Evolutionary conservation across 495 filamentous ascomycete species (phyloP).

Genomic region (Aspergillus nanangensis): DNA sequence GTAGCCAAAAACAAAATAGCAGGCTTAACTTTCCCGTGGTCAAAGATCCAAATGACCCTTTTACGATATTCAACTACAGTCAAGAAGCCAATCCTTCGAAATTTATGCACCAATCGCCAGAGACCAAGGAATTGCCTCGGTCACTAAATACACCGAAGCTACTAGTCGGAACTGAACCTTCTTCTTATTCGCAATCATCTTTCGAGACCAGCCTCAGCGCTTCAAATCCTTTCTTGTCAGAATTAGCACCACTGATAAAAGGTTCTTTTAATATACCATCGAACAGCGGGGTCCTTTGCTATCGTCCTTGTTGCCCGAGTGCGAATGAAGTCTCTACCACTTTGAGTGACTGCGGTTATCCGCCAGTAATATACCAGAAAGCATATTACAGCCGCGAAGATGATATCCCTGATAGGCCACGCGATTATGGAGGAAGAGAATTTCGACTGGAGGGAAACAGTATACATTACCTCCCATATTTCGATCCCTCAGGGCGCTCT

Average conservation of each 20-base stretch:
- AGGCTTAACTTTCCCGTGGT: slow-evolving; percentile 67
- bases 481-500: slow-evolving; percentile 61
- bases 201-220: slow-evolving; percentile 9
- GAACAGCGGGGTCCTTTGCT: slow-evolving; percentile 18
- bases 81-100: slow-evolving; percentile 51
- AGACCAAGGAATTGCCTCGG: slow-evolving; percentile 4
- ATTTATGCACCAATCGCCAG: slow-evolving; percentile 25
- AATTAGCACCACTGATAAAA: slow-evolving; percentile 17
- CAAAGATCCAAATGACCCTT: slow-evolving; percentile 68
- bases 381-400: slow-evolving; percentile 81
- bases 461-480: slow-evolving; percentile 71
- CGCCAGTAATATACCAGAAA: slow-evolving; percentile 72
- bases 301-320: slow-evolving; percentile 22
- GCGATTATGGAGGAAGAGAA: slow-evolving; percentile 86
- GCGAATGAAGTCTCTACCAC: slow-evolving; percentile 25
- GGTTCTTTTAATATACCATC: slow-evolving; percentile 26
- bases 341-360: slow-evolving; percentile 30
- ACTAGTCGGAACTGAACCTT: slow-evolving; percentile 7
- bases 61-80: slow-evolving; percentile 62
- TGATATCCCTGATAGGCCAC: slow-evolving; percentile 73
- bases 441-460: slow-evolving; percentile 74
- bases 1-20: slow-evolving; percentile 19
- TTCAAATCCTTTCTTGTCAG: slow-evolving; percentile 19
- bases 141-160: no score
- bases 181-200: slow-evolving; percentile 18